Conservation (phyloP, 768 basidiomycete genomes). For the Mycena belliarum region DNA sequence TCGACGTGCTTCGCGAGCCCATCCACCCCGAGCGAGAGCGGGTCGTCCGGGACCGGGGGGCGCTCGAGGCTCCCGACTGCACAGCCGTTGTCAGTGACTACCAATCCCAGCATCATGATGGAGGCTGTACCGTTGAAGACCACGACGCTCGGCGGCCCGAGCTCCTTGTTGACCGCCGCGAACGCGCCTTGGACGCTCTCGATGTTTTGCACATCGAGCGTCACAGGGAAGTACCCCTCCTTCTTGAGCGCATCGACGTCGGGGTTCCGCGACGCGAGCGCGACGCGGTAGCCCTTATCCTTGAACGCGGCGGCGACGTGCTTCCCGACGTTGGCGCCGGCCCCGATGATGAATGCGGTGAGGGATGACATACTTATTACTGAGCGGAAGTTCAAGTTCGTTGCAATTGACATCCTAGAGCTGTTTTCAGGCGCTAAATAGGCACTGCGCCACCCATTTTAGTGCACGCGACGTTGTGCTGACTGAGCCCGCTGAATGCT, state of each 20-base stretch:
- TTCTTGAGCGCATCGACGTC: constrained; percentile 3
- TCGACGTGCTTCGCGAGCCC: neutral
- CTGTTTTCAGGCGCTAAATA: too few relatives aligned
- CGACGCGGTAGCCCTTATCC: constrained; percentile 32
- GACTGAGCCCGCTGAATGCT: too few relatives aligned
- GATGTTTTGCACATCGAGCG: constrained; percentile 32
- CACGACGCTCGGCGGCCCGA: constrained; percentile 40
- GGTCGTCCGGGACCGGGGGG: constrained; percentile 8
- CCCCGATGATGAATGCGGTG: constrained; percentile 34
- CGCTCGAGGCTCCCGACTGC: neutral
- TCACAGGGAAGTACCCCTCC: constrained; percentile 27
- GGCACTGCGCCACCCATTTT: too few relatives aligned
- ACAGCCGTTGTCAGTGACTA: neutral
- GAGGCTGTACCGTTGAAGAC: constrained; percentile 42
- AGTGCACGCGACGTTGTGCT: too few relatives aligned
- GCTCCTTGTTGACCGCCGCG: constrained; percentile 26
- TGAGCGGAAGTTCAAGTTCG: too few relatives aligned
- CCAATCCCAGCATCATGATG: too few relatives aligned
- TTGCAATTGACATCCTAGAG: too few relatives aligned
- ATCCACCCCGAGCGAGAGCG: constrained; percentile 12
- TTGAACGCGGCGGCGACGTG: constrained; percentile 29
- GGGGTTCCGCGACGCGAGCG: constrained; percentile 31
- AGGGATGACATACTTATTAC: constrained; percentile 22
- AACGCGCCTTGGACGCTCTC: constrained; percentile 33
- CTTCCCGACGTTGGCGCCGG: constrained; percentile 30